Conservation (phyloP, 2,329 filamentous ascomycete genomes). For the Phialocephala subalpina region DNA sequence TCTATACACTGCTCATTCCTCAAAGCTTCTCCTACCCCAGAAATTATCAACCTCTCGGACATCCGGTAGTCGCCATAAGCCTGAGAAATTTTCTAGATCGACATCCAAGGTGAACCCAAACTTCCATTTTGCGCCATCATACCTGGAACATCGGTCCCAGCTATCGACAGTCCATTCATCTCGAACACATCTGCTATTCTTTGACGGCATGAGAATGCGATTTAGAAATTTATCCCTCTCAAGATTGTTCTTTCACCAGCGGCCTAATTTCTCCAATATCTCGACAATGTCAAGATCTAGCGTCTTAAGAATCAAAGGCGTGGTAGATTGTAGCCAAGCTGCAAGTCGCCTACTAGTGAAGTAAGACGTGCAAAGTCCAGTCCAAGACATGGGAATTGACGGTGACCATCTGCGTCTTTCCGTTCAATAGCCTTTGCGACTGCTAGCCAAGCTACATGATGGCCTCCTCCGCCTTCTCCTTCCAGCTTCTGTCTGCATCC, state of each 20-base stretch:
- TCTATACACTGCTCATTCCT: neutral
- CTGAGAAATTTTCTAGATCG: neutral
- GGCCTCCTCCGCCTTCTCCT: neutral
- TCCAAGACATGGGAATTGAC: no score
- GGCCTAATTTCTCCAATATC: neutral
- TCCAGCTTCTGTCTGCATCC: neutral
- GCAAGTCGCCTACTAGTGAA: no score
- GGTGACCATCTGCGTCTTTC: neutral
- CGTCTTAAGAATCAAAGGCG: no score
- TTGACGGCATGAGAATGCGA: neutral
- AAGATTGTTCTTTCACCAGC: no score
- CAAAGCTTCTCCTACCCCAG: neutral
- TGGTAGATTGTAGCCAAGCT: no score
- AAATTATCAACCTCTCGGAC: no score
- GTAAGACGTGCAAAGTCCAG: no score
- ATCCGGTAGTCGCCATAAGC: no score
- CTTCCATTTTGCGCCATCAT: neutral
- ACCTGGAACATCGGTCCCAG: neutral
- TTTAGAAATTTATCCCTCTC: neutral
- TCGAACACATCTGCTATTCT: neutral
- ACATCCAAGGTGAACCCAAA: neutral
- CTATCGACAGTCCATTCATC: neutral
- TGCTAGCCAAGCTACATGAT: neutral
- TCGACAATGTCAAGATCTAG: neutral
- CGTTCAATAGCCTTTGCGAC: neutral